These are phyloP conservation scores for Lanmaoa rubissima DNA, from an alignment of 768 basidiomycete species.

Conservation along the genomic window DNA sequence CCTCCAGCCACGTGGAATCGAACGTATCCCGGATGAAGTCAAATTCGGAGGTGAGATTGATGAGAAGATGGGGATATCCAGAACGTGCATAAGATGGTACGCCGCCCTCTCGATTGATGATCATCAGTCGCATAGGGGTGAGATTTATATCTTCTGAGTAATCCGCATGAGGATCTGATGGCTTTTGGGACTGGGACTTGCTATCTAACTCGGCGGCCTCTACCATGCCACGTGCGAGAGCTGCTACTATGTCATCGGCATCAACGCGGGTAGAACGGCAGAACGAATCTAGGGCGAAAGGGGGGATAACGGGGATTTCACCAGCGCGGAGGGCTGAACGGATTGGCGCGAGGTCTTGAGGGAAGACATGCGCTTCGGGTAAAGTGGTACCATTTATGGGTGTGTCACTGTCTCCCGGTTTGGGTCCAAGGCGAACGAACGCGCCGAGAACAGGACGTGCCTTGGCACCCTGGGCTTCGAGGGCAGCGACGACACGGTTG, in stretches of 20 bases:
- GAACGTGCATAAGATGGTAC: slow-evolving; percentile 96
- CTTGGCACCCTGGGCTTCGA: slow-evolving; percentile 82
- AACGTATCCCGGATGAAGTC: slow-evolving; percentile 86
- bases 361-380: slow-evolving; percentile 79
- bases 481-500: slow-evolving; percentile 76
- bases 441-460: slow-evolving; percentile 89
- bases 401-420: slow-evolving; percentile 45
- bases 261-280: slow-evolving; percentile 84
- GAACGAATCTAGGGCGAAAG: slow-evolving; percentile 89
- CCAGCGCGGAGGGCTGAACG: slow-evolving; percentile 88
- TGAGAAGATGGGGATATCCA: slow-evolving; percentile 91
- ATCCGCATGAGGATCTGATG: slow-evolving; percentile 35
- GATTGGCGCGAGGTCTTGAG: slow-evolving; percentile 78
- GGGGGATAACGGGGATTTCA: slow-evolving; percentile 94
- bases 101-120: slow-evolving; percentile 95
- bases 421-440: slow-evolving; percentile 80
- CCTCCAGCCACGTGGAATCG: slow-evolving; percentile 65
- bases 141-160: slow-evolving; percentile 67
- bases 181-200: slow-evolving; percentile 32
- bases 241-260: slow-evolving; percentile 85
- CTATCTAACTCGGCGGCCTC: slow-evolving; percentile 51
- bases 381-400: slow-evolving; percentile 35
- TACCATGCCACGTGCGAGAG: slow-evolving; percentile 83
- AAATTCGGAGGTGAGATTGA: slow-evolving; percentile 90
- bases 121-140: slow-evolving; percentile 93